Evolutionary conservation across 768 basidiomycete species (phyloP).

Genomic region (Dioszegia hungarica): DNA sequence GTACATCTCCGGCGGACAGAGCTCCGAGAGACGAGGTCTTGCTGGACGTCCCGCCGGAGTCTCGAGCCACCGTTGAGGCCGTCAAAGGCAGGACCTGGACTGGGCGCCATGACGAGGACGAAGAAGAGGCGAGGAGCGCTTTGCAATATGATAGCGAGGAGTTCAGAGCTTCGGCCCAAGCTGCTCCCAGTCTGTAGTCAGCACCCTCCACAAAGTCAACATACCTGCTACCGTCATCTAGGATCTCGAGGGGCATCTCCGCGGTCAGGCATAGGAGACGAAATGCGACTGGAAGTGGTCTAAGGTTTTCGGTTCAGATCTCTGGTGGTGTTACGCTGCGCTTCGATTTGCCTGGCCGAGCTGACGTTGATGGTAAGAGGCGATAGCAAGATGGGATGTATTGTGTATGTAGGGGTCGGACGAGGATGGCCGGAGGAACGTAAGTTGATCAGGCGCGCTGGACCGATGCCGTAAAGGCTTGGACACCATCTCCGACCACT

Average conservation of each 20-base stretch:
- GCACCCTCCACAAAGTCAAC: slow-evolving; percentile 16
- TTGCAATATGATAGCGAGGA: slow-evolving; percentile 73
- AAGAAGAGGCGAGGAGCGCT: slow-evolving; percentile 66
- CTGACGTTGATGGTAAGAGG: too few species aligned
- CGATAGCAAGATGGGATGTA: too few species aligned
- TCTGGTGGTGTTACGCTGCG: too few species aligned
- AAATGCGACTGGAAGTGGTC: neutral
- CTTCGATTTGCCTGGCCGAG: too few species aligned
- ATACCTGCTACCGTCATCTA: slow-evolving; percentile 60
- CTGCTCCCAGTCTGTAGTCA: slow-evolving; percentile 64
- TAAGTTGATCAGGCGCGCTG: too few species aligned
- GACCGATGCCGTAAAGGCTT: too few species aligned
- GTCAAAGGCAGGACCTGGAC: slow-evolving; percentile 50
- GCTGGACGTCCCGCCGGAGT: slow-evolving; percentile 55
- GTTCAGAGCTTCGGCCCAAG: slow-evolving; percentile 72
- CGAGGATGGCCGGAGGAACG: too few species aligned
- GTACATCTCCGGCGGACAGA: slow-evolving; percentile 67
- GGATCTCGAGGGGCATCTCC: slow-evolving; percentile 33
- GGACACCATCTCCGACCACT: too few species aligned
- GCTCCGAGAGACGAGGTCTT: slow-evolving; percentile 56
- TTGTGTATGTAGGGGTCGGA: too few species aligned
- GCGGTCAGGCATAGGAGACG: neutral
- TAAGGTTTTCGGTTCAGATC: too few species aligned
- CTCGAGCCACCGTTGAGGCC: slow-evolving; percentile 34
- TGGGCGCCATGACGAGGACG: slow-evolving; percentile 74